phyloP scores from a whole-genome alignment of 2,329 filamentous ascomycete species.

The Diplodia seriata region DNA sequence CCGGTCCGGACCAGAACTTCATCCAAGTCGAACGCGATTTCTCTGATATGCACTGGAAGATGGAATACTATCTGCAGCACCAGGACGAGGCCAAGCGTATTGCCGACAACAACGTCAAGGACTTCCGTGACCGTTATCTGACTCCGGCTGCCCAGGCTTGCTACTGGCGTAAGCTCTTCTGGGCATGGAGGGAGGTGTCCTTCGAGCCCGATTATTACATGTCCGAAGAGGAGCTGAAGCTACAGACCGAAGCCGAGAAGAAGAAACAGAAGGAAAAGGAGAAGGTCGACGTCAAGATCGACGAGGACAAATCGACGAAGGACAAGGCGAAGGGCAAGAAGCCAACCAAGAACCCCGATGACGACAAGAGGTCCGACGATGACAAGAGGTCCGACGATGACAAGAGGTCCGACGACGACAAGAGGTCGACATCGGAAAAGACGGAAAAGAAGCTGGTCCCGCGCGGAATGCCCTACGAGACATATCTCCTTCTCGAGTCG shows the following conservation, averaged over 20 bases:
- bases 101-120: constrained; percentile 56
- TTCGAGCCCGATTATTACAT: constrained; percentile 37
- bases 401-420: constrained; percentile 25
- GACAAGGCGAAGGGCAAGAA: constrained; percentile 21
- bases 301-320: constrained; percentile 21
- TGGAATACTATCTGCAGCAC: constrained; percentile 47
- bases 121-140: constrained; percentile 61
- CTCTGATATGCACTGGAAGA: constrained; percentile 47
- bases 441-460: constrained; percentile 22
- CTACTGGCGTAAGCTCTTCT: constrained; percentile 60
- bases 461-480: constrained; percentile 32
- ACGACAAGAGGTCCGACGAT: constrained; percentile 26
- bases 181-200: constrained; percentile 47
- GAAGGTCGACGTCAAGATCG: constrained; percentile 25
- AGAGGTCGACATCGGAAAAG: constrained; percentile 11
- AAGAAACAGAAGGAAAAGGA: constrained; percentile 28
- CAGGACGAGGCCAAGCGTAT: constrained; percentile 55
- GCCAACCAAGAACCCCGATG: constrained; percentile 17
- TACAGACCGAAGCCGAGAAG: constrained; percentile 20
- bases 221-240: constrained; percentile 25
- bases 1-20: constrained; percentile 58
- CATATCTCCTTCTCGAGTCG: constrained; percentile 28
- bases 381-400: too few species aligned
- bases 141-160: constrained; percentile 63
- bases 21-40: constrained; percentile 57